A percentile compares a stretch with the other conserved stretches of the same genome.
Conservation (phyloP, 345 rosid genomes). For the Combretum micranthum region DNA sequence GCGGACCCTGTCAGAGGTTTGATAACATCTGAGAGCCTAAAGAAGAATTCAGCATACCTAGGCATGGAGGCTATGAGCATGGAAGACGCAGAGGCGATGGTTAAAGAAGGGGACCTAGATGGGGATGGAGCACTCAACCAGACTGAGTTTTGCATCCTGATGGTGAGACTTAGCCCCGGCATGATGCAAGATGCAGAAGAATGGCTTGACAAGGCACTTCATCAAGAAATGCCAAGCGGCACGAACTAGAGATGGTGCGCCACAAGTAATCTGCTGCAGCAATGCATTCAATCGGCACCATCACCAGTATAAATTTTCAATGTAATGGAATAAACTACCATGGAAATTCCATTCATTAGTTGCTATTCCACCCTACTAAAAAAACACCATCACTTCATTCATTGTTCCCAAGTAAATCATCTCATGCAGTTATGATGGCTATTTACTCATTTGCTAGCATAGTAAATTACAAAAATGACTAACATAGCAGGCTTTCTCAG, state of each 20-base stretch:
- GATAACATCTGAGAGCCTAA: conserved; percentile 66
- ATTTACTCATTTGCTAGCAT: too few species aligned
- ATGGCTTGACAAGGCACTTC: conserved; percentile 71
- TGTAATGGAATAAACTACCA: too few species aligned
- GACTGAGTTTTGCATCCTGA: conserved; percentile 75
- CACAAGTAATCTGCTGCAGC: too few species aligned
- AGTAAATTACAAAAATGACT: too few species aligned
- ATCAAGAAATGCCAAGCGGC: conserved; percentile 35
- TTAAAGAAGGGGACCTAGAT: conserved; percentile 75
- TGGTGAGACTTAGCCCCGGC: conserved; percentile 87
- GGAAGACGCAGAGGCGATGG: conserved; percentile 70
- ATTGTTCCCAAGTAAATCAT: too few species aligned
- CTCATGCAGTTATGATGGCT: too few species aligned
- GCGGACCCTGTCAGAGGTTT: conserved; percentile 50
- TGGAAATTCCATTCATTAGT: too few species aligned
- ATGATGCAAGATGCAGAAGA: conserved; percentile 75
- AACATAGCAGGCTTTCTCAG: too few species aligned
- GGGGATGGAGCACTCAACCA: conserved; percentile 76
- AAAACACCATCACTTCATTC: too few species aligned
- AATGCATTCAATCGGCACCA: too few species aligned
- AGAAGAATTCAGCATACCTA: conserved; percentile 51
- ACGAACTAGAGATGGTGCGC: background rate
- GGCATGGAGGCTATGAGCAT: conserved; percentile 75
- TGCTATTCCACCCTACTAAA: too few species aligned
- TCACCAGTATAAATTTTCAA: too few species aligned